A percentile compares a stretch with the other conserved stretches of the same genome.
These are phyloP conservation scores for Fusarium virguliforme DNA, from an alignment of 2,329 filamentous ascomycete species.

Conservation along the genomic window DNA sequence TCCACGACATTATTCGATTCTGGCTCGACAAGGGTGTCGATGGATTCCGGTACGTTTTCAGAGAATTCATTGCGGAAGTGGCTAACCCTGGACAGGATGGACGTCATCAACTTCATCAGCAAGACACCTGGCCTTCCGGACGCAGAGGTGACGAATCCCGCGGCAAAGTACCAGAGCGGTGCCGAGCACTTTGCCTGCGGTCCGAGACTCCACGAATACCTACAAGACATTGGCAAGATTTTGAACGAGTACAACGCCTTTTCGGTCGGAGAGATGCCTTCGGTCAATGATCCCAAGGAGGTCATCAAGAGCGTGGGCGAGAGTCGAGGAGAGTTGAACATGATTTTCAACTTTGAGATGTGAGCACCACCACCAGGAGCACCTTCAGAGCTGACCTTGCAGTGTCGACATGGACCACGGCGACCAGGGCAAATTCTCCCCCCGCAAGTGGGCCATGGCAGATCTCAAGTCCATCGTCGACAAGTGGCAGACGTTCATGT, in stretches of 20 bases:
- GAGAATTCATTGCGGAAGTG: rapidly evolving
- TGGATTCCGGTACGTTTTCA: conserved; percentile 67
- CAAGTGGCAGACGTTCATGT: conserved; percentile 62
- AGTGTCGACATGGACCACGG: conserved; percentile 69
- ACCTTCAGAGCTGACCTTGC: neutral
- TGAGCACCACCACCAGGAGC: neutral
- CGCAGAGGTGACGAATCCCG: conserved; percentile 61
- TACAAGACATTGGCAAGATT: conserved; percentile 73
- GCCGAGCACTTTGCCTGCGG: conserved; percentile 68
- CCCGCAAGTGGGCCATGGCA: conserved; percentile 33
- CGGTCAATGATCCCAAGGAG: conserved; percentile 67
- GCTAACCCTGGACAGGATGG: conserved; percentile 59
- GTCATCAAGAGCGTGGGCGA: conserved; percentile 70
- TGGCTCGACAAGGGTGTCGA: conserved; percentile 80
- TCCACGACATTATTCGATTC: conserved; percentile 75
- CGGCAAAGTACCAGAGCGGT: conserved; percentile 63
- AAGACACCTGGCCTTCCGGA: conserved; percentile 71
- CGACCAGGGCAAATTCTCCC: conserved; percentile 54
- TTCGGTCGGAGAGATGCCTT: conserved; percentile 77
- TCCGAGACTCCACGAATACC: conserved; percentile 74
- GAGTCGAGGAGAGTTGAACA: conserved; percentile 67
- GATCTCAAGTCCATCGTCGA: conserved; percentile 51
- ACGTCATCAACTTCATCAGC: conserved; percentile 78
- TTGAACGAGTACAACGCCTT: conserved; percentile 70
- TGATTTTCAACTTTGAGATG: conserved; percentile 75